Evolutionary conservation across 257 asterid genomes (phyloP), one percentile per base, ranked within the genome.

Genomic region (Penstemon davidsonii): DNA sequence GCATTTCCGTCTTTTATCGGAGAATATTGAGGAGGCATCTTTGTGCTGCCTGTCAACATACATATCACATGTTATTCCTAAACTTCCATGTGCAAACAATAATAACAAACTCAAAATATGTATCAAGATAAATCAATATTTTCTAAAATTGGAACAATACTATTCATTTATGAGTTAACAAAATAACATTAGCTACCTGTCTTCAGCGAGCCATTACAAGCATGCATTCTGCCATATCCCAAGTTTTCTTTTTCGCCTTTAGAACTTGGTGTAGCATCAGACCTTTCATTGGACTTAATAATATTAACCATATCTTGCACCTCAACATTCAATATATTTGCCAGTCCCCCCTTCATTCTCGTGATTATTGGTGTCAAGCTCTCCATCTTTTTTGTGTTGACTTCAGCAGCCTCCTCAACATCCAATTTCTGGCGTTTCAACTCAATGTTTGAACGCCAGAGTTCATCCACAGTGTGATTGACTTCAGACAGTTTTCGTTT

Each of bases 391-490:
- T 53, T 62, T 41, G 6, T 61, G 49, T 67, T 36, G 6, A 7
- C 55, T 11, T 67, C 61, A 25, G 44, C 8, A n/a, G 36, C 38
- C 46, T 65, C 39, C 40, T 65, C 44, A 8, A 39, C 72, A 65
- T 41, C 67, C 37, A 40, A 12, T 3, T 13, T 42, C 5, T 39
- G 56, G 5, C 43, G 19, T 54, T 37, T 72, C 64, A 72, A 55
- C 49, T 56, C 68, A 36, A 63, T 0, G 25, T 19, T 5, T 46
- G 18, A 12, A 45, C 38, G 36, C 7, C 65, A 33, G 0, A 68
- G 65, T 13, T 56, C 64, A 56, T 57, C 33, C 57, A 68, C 44
- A 4, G 18, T 57, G n/a, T 4, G 38, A 7, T 25, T 8, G 5
- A n/a, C 51, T 52, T 59, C 67, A 1, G 25, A 18, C 5, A 10